A percentile compares a stretch with the other conserved stretches of the same genome.
phyloP scores from a whole-genome alignment of 257 asterid genomes.

The Nicotiana otophora region DNA sequence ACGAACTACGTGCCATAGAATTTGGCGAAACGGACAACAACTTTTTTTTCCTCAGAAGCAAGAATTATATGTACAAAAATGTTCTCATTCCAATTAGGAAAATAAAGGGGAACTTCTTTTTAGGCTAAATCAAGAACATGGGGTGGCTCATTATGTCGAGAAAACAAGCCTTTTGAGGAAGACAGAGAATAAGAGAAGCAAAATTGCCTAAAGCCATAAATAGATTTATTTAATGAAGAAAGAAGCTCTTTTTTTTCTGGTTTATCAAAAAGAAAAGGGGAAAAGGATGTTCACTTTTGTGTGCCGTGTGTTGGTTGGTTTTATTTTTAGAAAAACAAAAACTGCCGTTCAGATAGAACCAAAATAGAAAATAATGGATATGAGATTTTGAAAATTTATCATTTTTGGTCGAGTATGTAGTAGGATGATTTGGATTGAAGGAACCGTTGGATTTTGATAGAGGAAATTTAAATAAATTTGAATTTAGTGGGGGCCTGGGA shows the following conservation, averaged over 20 bases:
- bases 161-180: neutral
- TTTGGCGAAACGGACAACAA: constrained; percentile 62
- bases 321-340: constrained; percentile 8
- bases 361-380: constrained; percentile 8
- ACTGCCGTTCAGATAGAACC: neutral
- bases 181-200: neutral
- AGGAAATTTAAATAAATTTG: constrained; percentile 17
- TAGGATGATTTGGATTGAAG: constrained; percentile 7
- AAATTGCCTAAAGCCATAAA: neutral
- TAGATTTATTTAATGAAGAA: neutral
- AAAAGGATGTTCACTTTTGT: neutral
- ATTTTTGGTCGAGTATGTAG: neutral
- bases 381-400: constrained; percentile 18
- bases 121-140: constrained; percentile 2
- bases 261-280: neutral
- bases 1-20: constrained; percentile 64
- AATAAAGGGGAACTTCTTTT: neutral
- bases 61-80: neutral
- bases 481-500: constrained; percentile 13
- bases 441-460: constrained; percentile 51
- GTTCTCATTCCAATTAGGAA: neutral
- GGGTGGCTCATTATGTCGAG: neutral
- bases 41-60: neutral
- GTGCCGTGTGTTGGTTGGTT: constrained; percentile 4
- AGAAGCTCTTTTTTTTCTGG: neutral